Conservation (phyloP, 2,329 filamentous ascomycete genomes). For the Dothiorella sarmentorum region DNA sequence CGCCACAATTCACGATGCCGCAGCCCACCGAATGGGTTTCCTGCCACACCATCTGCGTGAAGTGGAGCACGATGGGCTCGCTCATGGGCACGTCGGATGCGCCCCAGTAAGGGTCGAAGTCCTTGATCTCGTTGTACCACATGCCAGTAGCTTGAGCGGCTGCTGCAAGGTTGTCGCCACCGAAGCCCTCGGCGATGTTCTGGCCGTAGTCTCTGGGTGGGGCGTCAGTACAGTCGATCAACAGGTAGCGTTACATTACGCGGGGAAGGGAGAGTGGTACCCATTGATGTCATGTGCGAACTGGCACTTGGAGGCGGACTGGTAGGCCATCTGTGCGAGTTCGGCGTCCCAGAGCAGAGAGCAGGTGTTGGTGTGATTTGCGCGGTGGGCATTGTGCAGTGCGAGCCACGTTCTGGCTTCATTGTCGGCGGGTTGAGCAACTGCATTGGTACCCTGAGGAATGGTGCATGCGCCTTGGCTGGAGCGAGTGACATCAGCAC, state of each 20-base stretch:
- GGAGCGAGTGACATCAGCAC: too few species aligned
- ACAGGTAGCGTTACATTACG: too few species aligned
- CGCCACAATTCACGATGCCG: constrained; percentile 24
- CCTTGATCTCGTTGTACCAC: constrained; percentile 29
- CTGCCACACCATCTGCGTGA: constrained; percentile 39
- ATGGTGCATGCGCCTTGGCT: too few species aligned
- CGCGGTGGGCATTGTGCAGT: constrained; percentile 83
- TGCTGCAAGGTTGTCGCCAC: constrained; percentile 43
- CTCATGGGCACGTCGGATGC: constrained; percentile 19
- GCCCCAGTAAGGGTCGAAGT: constrained; percentile 21
- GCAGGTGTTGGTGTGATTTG: constrained; percentile 67
- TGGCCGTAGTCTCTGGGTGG: constrained; percentile 69
- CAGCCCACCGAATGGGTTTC: constrained; percentile 37
- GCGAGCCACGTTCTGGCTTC: constrained; percentile 44
- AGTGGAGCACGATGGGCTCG: constrained; percentile 29
- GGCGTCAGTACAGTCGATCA: too few species aligned
- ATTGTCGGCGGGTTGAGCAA: neutral
- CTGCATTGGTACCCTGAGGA: neutral
- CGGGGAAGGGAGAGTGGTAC: too few species aligned
- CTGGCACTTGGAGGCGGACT: constrained; percentile 63
- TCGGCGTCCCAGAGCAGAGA: constrained; percentile 62
- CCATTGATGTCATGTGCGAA: constrained; percentile 57
- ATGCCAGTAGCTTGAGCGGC: constrained; percentile 49
- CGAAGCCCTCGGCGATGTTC: constrained; percentile 72
- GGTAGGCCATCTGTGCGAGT: constrained; percentile 61